phyloP scores from a whole-genome alignment of 1,284 basidiomycete species.

The Ceratobasidium sp. region DNA sequence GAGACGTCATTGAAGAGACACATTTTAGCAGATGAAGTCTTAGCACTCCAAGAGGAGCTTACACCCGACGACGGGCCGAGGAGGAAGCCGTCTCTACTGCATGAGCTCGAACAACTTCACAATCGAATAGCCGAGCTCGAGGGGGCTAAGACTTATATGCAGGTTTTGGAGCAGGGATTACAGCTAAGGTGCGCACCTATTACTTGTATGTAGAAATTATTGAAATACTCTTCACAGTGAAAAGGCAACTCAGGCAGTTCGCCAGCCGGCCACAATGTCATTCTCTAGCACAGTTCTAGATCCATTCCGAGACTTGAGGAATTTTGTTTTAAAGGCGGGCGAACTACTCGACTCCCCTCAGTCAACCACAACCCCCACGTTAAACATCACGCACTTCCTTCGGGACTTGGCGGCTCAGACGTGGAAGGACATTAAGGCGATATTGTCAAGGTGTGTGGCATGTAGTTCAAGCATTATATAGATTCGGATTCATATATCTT shows the following conservation, averaged over 20 bases:
- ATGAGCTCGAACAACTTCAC: slow-evolving; percentile 80
- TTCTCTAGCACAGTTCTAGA: slow-evolving; percentile 60
- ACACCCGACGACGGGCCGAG: slow-evolving; percentile 63
- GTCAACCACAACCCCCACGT: slow-evolving; percentile 51
- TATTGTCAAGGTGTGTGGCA: slow-evolving; percentile 68
- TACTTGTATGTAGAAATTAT: neutral
- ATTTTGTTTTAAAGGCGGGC: slow-evolving; percentile 64
- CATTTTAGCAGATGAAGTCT: slow-evolving; percentile 77
- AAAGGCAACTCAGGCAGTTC: slow-evolving; percentile 49
- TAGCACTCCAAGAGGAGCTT: slow-evolving; percentile 72
- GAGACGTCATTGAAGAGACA: slow-evolving; percentile 79
- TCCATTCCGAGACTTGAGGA: slow-evolving; percentile 68
- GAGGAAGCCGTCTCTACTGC: slow-evolving; percentile 70
- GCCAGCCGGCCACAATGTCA: slow-evolving; percentile 55
- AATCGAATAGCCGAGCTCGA: slow-evolving; percentile 76
- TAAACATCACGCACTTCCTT: slow-evolving; percentile 69
- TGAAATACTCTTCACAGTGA: slow-evolving; percentile 44
- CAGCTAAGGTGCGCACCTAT: slow-evolving; percentile 68
- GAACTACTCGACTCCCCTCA: slow-evolving; percentile 58
- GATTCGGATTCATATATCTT: slow-evolving; percentile 42
- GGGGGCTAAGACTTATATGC: slow-evolving; percentile 78
- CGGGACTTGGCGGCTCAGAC: slow-evolving; percentile 69
- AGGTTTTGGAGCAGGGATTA: slow-evolving; percentile 75
- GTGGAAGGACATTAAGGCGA: slow-evolving; percentile 77
- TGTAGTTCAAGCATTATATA: neutral